These are phyloP conservation scores for Ogataea sp. DNA, from an alignment of 805 yeast genomes.

Conservation along the genomic window DNA sequence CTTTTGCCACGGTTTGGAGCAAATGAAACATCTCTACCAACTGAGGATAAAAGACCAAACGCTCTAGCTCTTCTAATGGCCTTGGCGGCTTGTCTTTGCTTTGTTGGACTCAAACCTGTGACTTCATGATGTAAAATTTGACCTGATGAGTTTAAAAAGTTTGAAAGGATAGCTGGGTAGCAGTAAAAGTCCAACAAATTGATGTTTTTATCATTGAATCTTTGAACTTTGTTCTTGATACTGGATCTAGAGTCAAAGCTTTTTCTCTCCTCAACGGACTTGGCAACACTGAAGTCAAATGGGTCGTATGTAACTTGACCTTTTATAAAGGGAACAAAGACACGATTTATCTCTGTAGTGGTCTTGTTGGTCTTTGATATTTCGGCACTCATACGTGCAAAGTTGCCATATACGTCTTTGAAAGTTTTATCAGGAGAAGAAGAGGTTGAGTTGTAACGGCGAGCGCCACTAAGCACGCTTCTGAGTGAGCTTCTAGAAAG, in stretches of 20 bases:
- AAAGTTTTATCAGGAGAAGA: too few species aligned
- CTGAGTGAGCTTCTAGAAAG: too few species aligned
- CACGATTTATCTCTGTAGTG: slow-evolving; percentile 22
- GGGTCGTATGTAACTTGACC: slow-evolving; percentile 64
- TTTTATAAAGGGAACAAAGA: slow-evolving; percentile 38
- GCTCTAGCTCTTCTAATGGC: slow-evolving; percentile 78
- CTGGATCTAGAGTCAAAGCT: slow-evolving; percentile 3
- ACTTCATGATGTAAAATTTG: slow-evolving; percentile 65
- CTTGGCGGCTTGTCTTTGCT: slow-evolving; percentile 64
- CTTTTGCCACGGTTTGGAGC: slow-evolving; percentile 21
- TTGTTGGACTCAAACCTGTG: slow-evolving; percentile 56
- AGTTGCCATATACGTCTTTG: too few species aligned
- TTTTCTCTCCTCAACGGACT: slow-evolving; percentile 41
- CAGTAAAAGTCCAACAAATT: slow-evolving; percentile 67
- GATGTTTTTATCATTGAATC: slow-evolving; percentile 33
- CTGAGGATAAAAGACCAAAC: slow-evolving; percentile 69
- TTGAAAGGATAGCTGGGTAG: slow-evolving; percentile 61
- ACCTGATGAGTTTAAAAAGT: slow-evolving; percentile 64
- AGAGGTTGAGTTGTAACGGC: too few species aligned
- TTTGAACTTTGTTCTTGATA: slow-evolving; percentile 18
- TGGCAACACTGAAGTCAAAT: slow-evolving; percentile 65
- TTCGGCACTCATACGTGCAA: too few species aligned
- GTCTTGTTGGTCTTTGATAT: slow-evolving; percentile 8
- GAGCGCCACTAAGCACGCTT: too few species aligned
- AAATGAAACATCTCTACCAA: slow-evolving; percentile 52